A percentile compares a stretch with the other conserved stretches of the same genome.
These are phyloP conservation scores for Acacia crassicarpa DNA, from an alignment of 306 rosid species.

Conservation along the genomic window DNA sequence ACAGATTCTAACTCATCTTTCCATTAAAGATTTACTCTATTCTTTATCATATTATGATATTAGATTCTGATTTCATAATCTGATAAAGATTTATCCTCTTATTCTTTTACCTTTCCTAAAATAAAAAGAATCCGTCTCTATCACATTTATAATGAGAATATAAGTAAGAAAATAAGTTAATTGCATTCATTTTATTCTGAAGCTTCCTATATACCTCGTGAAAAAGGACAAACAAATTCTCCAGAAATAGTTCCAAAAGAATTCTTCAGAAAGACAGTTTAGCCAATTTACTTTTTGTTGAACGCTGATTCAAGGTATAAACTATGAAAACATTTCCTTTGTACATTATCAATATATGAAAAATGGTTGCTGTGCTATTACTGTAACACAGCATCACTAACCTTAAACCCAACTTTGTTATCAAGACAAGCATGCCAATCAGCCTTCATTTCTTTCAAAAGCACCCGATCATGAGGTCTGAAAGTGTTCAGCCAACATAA, in stretches of 20 bases:
- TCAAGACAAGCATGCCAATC: conserved; percentile 98
- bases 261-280: not conserved
- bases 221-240: not conserved
- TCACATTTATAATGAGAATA: conserved; percentile 16
- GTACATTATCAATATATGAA: not conserved
- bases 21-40: too few species aligned
- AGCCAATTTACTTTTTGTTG: not conserved
- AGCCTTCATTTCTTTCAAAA: conserved; percentile 81
- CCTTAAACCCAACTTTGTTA: conserved; percentile 97
- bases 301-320: conserved; percentile 18
- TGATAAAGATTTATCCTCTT: too few species aligned
- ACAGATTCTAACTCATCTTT: too few species aligned
- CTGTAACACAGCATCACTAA: conserved; percentile 38
- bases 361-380: not conserved
- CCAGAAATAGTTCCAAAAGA: conserved; percentile 5
- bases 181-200: conserved; percentile 14
- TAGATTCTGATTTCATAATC: too few species aligned
- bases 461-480: conserved; percentile 96
- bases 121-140: too few species aligned
- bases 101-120: too few species aligned
- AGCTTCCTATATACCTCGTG: conserved; percentile 8
- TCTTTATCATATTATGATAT: too few species aligned
- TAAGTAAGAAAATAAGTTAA: not conserved
- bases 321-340: conserved; percentile 9
- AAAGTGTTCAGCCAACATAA: conserved; percentile 29